Conservation (phyloP, 495 filamentous ascomycete species). For the Pseudotulostoma volvatum region DNA sequence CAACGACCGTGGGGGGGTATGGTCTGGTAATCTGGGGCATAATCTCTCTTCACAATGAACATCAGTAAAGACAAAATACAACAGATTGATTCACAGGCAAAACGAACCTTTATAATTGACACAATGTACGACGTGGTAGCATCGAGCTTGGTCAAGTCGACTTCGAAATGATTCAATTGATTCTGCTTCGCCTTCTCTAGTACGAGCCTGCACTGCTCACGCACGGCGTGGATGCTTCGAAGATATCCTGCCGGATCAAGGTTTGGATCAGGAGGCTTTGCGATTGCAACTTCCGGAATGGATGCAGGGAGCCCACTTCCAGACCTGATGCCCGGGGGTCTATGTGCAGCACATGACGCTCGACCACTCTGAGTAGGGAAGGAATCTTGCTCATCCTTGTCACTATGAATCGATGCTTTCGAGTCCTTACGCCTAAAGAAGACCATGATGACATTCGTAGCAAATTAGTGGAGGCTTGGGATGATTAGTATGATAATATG, state of each 20-base stretch:
- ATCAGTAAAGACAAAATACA: neutral
- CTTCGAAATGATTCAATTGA: constrained; percentile 73
- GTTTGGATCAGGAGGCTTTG: constrained; percentile 73
- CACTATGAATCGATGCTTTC: constrained; percentile 34
- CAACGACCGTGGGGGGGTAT: constrained; percentile 63
- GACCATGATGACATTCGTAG: constrained; percentile 37
- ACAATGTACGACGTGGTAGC: constrained; percentile 87
- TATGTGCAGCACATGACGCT: constrained; percentile 38
- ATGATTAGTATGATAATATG: too few relatives aligned
- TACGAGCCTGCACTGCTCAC: constrained; percentile 59
- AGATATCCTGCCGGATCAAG: constrained; percentile 88
- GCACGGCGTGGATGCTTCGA: constrained; percentile 73
- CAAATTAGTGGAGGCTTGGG: too few relatives aligned
- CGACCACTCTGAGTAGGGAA: constrained; percentile 34
- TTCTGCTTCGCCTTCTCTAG: constrained; percentile 64
- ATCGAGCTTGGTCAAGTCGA: constrained; percentile 74
- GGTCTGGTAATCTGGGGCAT: constrained; percentile 63
- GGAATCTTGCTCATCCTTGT: constrained; percentile 29
- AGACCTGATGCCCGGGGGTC: constrained; percentile 34
- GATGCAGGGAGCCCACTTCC: constrained; percentile 26
- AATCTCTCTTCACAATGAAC: constrained; percentile 50
- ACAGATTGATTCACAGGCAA: neutral
- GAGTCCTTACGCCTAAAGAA: constrained; percentile 47
- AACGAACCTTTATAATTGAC: constrained; percentile 79
- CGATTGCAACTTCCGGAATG: constrained; percentile 52